phyloP scores from a whole-genome alignment of 169 alveolate genomes.

The Eimeria praecox region DNA sequence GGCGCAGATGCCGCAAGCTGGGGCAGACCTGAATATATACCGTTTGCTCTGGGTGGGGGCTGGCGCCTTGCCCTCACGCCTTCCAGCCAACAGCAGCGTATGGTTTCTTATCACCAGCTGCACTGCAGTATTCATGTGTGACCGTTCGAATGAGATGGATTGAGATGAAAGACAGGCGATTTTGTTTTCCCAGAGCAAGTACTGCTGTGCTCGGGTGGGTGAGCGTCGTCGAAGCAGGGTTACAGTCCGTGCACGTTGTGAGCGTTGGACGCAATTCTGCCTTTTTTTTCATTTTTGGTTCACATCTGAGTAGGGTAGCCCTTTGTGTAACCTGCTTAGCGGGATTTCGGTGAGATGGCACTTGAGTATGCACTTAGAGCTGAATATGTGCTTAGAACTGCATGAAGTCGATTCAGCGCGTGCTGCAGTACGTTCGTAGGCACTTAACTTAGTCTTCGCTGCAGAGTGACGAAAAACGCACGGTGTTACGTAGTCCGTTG shows the following conservation, averaged over 20 bases:
- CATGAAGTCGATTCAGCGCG: not conserved
- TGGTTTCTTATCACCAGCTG: not conserved
- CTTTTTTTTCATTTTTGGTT: not conserved
- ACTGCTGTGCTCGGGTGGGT: not conserved
- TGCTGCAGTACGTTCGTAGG: not conserved
- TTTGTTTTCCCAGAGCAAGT: not conserved
- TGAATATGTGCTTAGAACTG: not conserved
- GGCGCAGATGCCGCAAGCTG: not conserved
- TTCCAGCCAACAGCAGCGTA: not conserved
- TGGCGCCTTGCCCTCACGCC: not conserved
- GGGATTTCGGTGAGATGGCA: not conserved
- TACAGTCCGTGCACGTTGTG: not conserved
- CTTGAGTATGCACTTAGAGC: no score
- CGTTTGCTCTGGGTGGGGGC: not conserved
- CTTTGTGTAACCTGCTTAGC: not conserved
- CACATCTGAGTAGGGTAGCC: not conserved
- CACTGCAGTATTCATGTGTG: not conserved
- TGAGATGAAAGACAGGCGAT: not conserved
- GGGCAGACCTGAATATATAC: not conserved
- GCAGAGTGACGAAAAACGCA: not conserved
- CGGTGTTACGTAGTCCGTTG: not conserved
- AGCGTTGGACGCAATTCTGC: no score
- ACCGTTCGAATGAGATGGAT: not conserved
- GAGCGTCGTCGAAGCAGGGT: not conserved
- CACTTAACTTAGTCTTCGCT: not conserved